These are phyloP conservation scores for Fusarium sp. DNA, from an alignment of 2,329 filamentous ascomycete genomes.

Conservation along the genomic window DNA sequence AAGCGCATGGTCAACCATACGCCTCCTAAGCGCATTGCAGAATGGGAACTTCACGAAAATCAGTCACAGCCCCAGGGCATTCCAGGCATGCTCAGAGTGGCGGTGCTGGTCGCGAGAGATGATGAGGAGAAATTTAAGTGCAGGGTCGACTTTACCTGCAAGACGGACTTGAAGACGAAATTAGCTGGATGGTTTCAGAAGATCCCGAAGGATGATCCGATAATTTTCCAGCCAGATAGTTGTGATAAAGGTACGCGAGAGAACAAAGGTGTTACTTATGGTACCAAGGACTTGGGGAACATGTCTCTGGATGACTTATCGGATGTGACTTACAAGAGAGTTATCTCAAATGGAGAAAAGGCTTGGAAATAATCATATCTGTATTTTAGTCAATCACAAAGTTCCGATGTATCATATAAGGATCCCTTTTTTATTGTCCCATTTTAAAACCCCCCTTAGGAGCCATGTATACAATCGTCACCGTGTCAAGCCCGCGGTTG, in stretches of 20 bases:
- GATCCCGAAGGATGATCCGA: neutral
- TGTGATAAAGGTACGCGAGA: neutral
- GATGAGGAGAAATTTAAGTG: neutral
- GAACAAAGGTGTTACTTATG: neutral
- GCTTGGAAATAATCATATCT: neutral
- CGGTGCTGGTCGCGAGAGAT: neutral
- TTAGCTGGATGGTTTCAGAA: neutral
- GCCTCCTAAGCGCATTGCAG: neutral
- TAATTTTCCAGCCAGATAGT: neutral
- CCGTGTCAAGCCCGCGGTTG: too few relatives aligned
- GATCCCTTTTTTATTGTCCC: too few relatives aligned
- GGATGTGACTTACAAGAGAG: neutral
- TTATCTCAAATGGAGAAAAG: neutral
- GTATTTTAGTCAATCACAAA: rapidly evolving
- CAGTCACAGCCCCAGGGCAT: neutral
- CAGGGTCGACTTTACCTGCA: neutral
- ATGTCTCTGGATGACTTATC: neutral
- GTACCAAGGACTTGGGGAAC: neutral
- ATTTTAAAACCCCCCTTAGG: too few relatives aligned
- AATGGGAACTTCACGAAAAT: neutral
- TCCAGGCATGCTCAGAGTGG: neutral
- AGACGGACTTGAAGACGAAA: neutral
- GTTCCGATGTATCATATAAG: too few relatives aligned
- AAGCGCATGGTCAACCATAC: neutral
- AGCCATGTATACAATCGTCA: too few relatives aligned